Percentiles rank a stretch among this genome's conserved stretches.
These are phyloP conservation scores for Fagus crenata DNA, from an alignment of 306 rosid species.

Conservation along the genomic window DNA sequence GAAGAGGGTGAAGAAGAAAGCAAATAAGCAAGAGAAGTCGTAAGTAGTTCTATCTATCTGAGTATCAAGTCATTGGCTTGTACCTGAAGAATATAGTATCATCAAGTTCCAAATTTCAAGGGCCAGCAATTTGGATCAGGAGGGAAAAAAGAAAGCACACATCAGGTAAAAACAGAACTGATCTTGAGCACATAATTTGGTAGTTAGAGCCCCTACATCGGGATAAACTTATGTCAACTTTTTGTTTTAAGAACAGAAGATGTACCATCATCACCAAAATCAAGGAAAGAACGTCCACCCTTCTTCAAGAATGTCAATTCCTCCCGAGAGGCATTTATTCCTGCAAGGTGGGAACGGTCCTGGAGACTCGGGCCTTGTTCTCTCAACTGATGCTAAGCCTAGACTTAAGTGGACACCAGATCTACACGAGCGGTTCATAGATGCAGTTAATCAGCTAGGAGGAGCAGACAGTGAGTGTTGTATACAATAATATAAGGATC, in stretches of 20 bases:
- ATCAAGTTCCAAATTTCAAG: constrained; percentile 31
- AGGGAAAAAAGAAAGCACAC: constrained; percentile 15
- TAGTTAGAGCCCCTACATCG: constrained; percentile 19
- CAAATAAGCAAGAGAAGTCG: constrained; percentile 31
- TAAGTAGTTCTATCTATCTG: constrained; percentile 28
- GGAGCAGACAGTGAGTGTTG: constrained; percentile 78
- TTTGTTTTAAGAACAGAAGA: constrained; percentile 27
- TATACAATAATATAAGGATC: not conserved
- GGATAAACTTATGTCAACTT: constrained; percentile 23
- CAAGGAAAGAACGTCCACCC: constrained; percentile 56
- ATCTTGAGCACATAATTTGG: constrained; percentile 22
- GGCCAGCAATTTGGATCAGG: constrained; percentile 25
- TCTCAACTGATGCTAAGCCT: constrained; percentile 89
- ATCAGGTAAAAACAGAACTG: constrained; percentile 33
- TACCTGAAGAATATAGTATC: constrained; percentile 30
- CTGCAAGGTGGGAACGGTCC: constrained; percentile 66
- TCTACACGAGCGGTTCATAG: constrained; percentile 79
- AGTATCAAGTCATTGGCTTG: constrained; percentile 22
- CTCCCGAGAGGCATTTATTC: constrained; percentile 73
- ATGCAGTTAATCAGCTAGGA: constrained; percentile 83
- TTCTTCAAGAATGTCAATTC: constrained; percentile 52
- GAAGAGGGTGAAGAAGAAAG: constrained; percentile 30
- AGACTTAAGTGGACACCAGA: constrained; percentile 89
- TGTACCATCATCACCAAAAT: constrained; percentile 65
- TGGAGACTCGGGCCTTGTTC: constrained; percentile 76